A percentile compares a stretch with the other conserved stretches of the same genome.
Conservation (phyloP, 2,329 filamentous ascomycete species). For the Clarireedia hainanense region DNA sequence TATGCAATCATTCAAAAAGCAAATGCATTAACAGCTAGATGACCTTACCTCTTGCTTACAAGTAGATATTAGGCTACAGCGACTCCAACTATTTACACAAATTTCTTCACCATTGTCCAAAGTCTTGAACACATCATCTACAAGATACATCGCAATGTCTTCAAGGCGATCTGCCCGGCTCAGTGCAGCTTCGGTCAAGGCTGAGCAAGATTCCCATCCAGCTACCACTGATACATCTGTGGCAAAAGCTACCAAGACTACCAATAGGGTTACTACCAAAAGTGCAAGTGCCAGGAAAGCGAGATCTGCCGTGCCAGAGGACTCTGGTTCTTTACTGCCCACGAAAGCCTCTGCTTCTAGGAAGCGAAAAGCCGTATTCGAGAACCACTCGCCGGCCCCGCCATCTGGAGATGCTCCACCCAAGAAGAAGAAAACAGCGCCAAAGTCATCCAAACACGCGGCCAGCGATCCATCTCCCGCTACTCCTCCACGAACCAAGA, state of each 20-base stretch:
- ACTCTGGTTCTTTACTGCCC: not conserved
- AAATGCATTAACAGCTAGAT: not conserved
- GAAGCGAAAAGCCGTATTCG: conserved; percentile 22
- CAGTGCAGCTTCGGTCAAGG: conserved; percentile 13
- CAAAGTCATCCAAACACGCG: not conserved
- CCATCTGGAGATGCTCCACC: not conserved
- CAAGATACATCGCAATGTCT: conserved; percentile 19
- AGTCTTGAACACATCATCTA: not conserved
- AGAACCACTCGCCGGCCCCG: not conserved
- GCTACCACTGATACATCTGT: not conserved
- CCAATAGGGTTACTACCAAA: conserved; percentile 2
- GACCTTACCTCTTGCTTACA: not conserved
- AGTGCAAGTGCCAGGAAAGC: not conserved
- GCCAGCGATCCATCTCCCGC: not conserved
- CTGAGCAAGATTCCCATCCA: conserved; percentile 10
- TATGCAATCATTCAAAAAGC: not conserved
- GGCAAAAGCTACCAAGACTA: not conserved
- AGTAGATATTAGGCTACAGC: conserved; percentile 14
- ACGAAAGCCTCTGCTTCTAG: not conserved
- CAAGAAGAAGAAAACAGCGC: not conserved
- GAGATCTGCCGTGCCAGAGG: not conserved
- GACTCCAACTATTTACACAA: not conserved
- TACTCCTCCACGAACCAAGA: conserved; percentile 15
- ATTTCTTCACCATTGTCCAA: not conserved
- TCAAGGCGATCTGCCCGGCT: conserved; percentile 25